Evolutionary conservation across 768 basidiomycete genomes (phyloP).

Genomic region (Trametes villosa): DNA sequence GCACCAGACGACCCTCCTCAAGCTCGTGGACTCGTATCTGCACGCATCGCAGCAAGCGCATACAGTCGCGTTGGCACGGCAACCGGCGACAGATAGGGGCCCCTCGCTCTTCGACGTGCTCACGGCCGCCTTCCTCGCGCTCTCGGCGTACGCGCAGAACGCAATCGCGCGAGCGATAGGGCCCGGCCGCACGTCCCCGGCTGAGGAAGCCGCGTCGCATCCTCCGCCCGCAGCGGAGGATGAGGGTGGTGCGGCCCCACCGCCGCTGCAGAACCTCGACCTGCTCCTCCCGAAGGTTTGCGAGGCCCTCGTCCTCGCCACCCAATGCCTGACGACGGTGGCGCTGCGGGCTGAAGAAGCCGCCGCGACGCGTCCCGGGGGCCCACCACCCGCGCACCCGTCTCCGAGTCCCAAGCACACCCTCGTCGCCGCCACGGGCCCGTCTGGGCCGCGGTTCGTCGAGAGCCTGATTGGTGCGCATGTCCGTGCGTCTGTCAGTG

Average conservation of each 20-base stretch:
- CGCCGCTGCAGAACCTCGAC: conserved; percentile 54
- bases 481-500: not conserved
- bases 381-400: not conserved
- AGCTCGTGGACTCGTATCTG: conserved; percentile 84
- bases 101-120: conserved; percentile 47
- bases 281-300: conserved; percentile 76
- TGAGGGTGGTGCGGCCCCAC: not conserved
- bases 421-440: conserved; percentile 8
- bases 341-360: conserved; percentile 54
- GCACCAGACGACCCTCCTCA: conserved; percentile 85
- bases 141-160: conserved; percentile 60
- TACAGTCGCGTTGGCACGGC: conserved; percentile 42
- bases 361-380: conserved; percentile 28
- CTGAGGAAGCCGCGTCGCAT: not conserved
- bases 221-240: not conserved
- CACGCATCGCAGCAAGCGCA: conserved; percentile 44
- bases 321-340: conserved; percentile 74
- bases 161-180: conserved; percentile 56
- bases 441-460: conserved; percentile 23
- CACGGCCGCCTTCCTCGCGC: conserved; percentile 59
- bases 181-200: conserved; percentile 4
- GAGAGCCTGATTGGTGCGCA: conserved; percentile 31
- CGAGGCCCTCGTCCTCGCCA: conserved; percentile 78
- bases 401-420: conserved; percentile 9
- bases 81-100: conserved; percentile 42